These are phyloP conservation scores for Hydnomerulius pinastri DNA, from an alignment of 768 basidiomycete species.

Conservation along the genomic window DNA sequence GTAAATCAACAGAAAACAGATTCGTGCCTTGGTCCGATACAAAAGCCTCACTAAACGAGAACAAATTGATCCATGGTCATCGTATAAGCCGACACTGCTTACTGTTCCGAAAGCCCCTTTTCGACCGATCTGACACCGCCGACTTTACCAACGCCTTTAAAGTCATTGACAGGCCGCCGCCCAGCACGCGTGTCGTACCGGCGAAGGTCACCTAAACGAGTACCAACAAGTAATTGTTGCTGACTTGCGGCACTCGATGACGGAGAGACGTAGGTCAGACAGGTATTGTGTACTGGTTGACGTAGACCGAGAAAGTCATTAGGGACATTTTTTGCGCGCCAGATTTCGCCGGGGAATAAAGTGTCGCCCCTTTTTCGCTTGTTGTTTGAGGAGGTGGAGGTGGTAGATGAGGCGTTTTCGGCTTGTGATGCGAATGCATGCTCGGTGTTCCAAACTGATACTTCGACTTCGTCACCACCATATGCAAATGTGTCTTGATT, in stretches of 20 bases:
- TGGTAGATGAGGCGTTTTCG: conserved; percentile 13
- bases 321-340: conserved; percentile 86
- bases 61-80: background rate
- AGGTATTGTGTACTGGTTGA: conserved; percentile 75
- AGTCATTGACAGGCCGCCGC: conserved; percentile 67
- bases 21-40: conserved; percentile 65
- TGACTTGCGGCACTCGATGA: conserved; percentile 34
- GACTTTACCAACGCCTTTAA: conserved; percentile 57
- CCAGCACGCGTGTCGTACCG: conserved; percentile 76
- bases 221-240: conserved; percentile 68
- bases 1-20: conserved; percentile 65
- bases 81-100: conserved; percentile 25
- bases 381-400: conserved; percentile 13
- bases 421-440: conserved; percentile 42
- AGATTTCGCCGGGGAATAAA: conserved; percentile 72
- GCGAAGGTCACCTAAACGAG: conserved; percentile 70
- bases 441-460: conserved; percentile 80
- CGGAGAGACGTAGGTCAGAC: conserved; percentile 61
- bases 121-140: conserved; percentile 64
- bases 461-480: conserved; percentile 84
- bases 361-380: conserved; percentile 63
- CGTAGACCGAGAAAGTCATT: conserved; percentile 76
- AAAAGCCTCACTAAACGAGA: conserved; percentile 69
- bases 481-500: conserved; percentile 66
- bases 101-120: conserved; percentile 67